These are phyloP conservation scores for Heritiera littoralis DNA, from an alignment of 345 rosid species.

Conservation along the genomic window DNA sequence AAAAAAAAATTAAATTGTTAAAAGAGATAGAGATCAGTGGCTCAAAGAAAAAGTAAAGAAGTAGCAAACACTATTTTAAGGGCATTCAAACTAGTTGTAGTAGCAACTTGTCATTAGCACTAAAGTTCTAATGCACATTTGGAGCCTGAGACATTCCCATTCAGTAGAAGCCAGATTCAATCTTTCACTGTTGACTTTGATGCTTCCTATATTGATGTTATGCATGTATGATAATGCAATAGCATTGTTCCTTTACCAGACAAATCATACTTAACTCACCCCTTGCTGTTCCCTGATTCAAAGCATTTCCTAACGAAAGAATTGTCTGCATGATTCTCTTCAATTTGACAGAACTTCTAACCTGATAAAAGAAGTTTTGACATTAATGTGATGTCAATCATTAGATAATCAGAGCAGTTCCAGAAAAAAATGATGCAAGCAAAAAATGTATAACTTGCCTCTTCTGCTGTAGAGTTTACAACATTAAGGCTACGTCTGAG, in stretches of 20 bases:
- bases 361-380: constrained; percentile 38
- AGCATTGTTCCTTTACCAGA: not conserved
- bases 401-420: constrained; percentile 11
- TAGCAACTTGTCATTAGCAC: not conserved
- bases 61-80: not conserved
- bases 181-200: not conserved
- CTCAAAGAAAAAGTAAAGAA: not conserved
- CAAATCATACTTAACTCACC: constrained; percentile 49
- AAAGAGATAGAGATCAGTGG: not conserved
- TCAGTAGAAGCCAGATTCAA: not conserved
- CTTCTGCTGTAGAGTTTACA: constrained; percentile 78
- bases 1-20: not conserved
- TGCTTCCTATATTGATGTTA: not conserved
- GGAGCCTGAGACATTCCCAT: not conserved
- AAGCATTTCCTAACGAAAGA: constrained; percentile 89
- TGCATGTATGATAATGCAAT: not conserved
- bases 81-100: not conserved
- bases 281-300: constrained; percentile 96
- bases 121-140: not conserved
- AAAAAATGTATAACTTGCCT: constrained; percentile 47
- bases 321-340: constrained; percentile 95
- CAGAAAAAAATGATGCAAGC: constrained; percentile 6
- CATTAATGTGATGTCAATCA: constrained; percentile 6
- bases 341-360: constrained; percentile 65
- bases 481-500: constrained; percentile 66